Percentiles rank a stretch among this genome's conserved stretches.
phyloP scores from a whole-genome alignment of 257 asterid species.

The Solanum rostratum region DNA sequence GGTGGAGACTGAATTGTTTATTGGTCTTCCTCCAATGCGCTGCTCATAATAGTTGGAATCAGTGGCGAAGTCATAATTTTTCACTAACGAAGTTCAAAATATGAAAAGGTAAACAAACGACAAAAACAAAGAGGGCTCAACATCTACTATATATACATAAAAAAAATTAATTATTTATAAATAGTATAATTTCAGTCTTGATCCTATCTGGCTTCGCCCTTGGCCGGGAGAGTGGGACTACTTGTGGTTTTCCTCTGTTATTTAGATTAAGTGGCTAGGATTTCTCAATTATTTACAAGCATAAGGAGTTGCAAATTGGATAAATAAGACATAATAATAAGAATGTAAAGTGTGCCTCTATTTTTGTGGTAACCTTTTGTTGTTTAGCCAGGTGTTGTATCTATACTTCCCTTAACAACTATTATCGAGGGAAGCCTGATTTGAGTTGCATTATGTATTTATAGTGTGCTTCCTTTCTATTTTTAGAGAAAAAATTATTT shows the following conservation, averaged over 20 bases:
- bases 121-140: not conserved
- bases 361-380: not conserved
- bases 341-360: not conserved
- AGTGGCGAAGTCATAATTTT: not conserved
- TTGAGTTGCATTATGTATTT: not conserved
- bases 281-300: not conserved
- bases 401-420: not conserved
- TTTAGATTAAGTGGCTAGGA: not conserved
- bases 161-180: not conserved
- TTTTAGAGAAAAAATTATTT: no score
- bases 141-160: not conserved
- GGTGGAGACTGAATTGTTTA: conserved; percentile 29
- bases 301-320: not conserved
- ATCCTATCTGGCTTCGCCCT: not conserved
- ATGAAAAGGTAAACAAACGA: not conserved
- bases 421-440: not conserved
- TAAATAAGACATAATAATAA: not conserved
- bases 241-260: no score
- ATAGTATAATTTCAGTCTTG: not conserved
- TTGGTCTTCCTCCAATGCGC: conserved; percentile 20
- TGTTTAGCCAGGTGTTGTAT: not conserved
- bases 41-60: not conserved
- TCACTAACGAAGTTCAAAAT: not conserved
- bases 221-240: not conserved
- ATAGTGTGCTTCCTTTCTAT: not conserved